phyloP scores from a whole-genome alignment of 257 asterid genomes.

The Cinchona pubescens region DNA sequence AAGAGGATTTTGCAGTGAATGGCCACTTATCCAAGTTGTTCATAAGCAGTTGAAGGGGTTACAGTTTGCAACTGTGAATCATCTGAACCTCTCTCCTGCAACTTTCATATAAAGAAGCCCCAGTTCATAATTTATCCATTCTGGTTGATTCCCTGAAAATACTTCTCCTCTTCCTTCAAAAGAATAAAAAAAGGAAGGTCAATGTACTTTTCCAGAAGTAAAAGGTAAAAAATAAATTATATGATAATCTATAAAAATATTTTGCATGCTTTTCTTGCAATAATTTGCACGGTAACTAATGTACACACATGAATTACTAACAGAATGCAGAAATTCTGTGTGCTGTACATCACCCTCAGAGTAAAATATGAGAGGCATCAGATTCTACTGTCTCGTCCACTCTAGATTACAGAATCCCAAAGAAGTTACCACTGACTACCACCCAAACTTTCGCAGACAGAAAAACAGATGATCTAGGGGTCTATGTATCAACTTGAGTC shows the following conservation, averaged over 20 bases:
- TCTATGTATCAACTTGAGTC: background rate
- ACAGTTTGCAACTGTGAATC: too few relatives aligned
- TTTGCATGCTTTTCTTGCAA: background rate
- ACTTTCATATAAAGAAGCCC: background rate
- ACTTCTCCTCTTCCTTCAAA: too few relatives aligned
- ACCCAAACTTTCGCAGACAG: background rate
- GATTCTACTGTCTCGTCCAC: background rate
- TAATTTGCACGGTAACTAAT: too few relatives aligned
- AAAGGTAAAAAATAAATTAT: too few relatives aligned
- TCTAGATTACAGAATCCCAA: constrained; percentile 14
- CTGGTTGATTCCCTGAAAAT: background rate
- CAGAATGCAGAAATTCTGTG: too few relatives aligned
- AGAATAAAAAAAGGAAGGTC: background rate
- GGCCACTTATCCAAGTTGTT: too few relatives aligned
- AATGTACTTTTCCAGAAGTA: background rate
- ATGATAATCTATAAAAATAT: too few relatives aligned
- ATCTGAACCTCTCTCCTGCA: background rate
- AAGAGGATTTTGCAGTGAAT: too few relatives aligned
- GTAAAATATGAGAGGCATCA: background rate
- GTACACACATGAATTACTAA: too few relatives aligned
- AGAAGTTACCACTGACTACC: constrained; percentile 8
- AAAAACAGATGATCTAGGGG: background rate
- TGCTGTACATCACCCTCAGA: too few relatives aligned
- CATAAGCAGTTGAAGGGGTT: too few relatives aligned
- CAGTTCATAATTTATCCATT: background rate